A percentile compares a stretch with the other conserved stretches of the same genome.
These are phyloP conservation scores for Penicillium occitanis DNA, from an alignment of 2,329 filamentous ascomycete species.

Conservation along the genomic window DNA sequence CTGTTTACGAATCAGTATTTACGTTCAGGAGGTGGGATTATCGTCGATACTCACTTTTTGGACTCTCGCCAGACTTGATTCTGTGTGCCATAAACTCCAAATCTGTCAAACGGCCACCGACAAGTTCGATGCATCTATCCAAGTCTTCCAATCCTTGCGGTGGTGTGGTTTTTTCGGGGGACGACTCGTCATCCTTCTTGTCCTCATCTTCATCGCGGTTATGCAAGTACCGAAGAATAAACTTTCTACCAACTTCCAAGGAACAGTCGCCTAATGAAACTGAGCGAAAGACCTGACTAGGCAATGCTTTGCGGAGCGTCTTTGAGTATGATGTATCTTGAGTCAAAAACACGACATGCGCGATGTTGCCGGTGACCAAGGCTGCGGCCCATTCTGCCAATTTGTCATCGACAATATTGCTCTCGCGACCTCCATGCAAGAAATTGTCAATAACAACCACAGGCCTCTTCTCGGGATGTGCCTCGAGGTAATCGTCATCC, in stretches of 20 bases:
- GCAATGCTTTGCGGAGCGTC: conserved; percentile 78
- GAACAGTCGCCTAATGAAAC: conserved; percentile 84
- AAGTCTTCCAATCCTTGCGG: conserved; percentile 65
- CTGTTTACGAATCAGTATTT: conserved; percentile 29
- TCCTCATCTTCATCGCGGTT: conserved; percentile 35
- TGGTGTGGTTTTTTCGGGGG: conserved; percentile 36
- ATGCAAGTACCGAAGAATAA: conserved; percentile 76
- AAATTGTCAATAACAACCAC: conserved; percentile 93
- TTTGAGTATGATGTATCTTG: conserved; percentile 88
- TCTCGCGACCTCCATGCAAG: conserved; percentile 71
- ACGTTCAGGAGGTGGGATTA: neutral
- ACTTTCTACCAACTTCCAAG: conserved; percentile 81
- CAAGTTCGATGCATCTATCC: conserved; percentile 73
- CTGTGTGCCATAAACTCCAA: conserved; percentile 90
- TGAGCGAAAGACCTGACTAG: conserved; percentile 85
- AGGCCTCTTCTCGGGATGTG: conserved; percentile 77
- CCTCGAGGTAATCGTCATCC: conserved; percentile 85
- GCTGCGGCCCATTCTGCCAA: conserved; percentile 86
- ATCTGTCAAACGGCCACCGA: conserved; percentile 92
- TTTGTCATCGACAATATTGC: conserved; percentile 68
- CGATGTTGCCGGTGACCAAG: conserved; percentile 81
- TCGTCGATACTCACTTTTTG: conserved; percentile 49
- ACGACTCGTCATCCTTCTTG: conserved; percentile 33
- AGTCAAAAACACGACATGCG: conserved; percentile 92
- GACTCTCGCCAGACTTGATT: conserved; percentile 82